These are phyloP conservation scores for Silene latifolia DNA, from an alignment of 148 eudicot genomes.

Conservation along the genomic window DNA sequence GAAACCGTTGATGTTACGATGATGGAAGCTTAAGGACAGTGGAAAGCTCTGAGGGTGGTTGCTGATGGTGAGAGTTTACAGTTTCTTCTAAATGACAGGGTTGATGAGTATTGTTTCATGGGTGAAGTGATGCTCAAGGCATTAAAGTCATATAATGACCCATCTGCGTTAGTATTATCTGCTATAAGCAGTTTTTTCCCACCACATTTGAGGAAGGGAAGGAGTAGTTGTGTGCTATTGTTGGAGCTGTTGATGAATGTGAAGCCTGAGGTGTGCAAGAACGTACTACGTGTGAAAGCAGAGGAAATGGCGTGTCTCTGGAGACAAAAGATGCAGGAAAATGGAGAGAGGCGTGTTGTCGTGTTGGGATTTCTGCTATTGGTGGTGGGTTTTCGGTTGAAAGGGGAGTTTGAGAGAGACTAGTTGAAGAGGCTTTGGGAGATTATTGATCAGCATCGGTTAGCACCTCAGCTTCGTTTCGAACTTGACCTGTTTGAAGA, in stretches of 20 bases:
- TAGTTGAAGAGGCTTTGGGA: constrained; percentile 13
- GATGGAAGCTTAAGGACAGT: background rate
- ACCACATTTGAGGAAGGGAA: constrained; percentile 18
- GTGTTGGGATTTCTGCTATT: constrained; percentile 23
- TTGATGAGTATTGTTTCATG: constrained; percentile 11
- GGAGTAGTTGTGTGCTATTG: constrained; percentile 24
- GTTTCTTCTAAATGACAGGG: constrained; percentile 18
- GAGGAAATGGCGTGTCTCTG: background rate
- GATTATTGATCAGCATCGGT: constrained; percentile 12
- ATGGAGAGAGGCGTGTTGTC: constrained; percentile 13
- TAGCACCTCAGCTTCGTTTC: constrained; percentile 13
- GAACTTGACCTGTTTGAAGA: constrained; percentile 14
- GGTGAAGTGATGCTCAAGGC: constrained; percentile 1
- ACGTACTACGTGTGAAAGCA: background rate
- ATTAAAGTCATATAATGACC: background rate
- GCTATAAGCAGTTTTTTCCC: constrained; percentile 23
- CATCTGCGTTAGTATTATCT: constrained; percentile 10
- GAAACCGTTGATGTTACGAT: background rate
- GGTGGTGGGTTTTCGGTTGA: constrained; percentile 12
- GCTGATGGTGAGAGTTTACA: constrained; percentile 17
- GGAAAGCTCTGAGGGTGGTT: background rate
- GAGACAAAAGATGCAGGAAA: constrained; percentile 17
- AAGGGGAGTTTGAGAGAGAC: background rate
- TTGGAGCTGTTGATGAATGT: constrained; percentile 24
- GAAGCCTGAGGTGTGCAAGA: background rate